Evolutionary conservation across 345 rosid genomes (phyloP).

Genomic region (Limnanthes douglasii): DNA sequence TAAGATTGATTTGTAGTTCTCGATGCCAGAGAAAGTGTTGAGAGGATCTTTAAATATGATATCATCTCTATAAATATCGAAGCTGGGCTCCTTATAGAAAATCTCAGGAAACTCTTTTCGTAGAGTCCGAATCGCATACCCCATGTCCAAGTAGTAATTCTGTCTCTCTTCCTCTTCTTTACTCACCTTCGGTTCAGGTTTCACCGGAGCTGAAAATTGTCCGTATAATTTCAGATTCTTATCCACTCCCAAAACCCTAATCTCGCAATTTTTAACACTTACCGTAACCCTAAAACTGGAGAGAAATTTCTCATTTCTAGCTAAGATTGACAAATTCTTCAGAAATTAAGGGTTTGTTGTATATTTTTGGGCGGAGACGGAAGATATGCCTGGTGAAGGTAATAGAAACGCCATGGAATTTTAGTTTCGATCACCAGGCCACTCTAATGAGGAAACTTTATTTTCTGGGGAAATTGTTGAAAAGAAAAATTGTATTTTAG

Average conservation of each 20-base stretch:
- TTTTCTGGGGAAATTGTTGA: too few relatives aligned
- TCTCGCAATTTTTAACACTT: too few relatives aligned
- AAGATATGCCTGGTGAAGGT: slow-evolving; percentile 33
- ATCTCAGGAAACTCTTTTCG: slow-evolving; percentile 64
- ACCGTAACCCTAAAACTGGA: slow-evolving; percentile 6
- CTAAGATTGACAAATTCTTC: slow-evolving; percentile 15
- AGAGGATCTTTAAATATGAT: slow-evolving; percentile 69
- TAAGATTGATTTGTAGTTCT: slow-evolving; percentile 61
- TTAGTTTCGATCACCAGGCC: too few relatives aligned
- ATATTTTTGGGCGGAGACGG: slow-evolving; percentile 14
- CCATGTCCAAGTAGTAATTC: slow-evolving; percentile 61
- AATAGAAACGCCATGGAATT: slow-evolving; percentile 46
- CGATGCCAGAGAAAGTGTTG: slow-evolving; percentile 57
- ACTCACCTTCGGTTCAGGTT: slow-evolving; percentile 21
- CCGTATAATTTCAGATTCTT: slow-evolving; percentile 24
- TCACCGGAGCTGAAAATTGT: slow-evolving; percentile 45
- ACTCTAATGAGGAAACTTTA: too few relatives aligned
- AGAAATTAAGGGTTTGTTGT: slow-evolving; percentile 8
- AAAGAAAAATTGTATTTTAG: too few relatives aligned
- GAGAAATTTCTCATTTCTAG: slow-evolving; percentile 11
- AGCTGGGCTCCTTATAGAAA: slow-evolving; percentile 46
- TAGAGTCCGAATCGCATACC: slow-evolving; percentile 61
- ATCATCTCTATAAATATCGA: slow-evolving; percentile 86
- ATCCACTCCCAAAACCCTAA: too few relatives aligned
- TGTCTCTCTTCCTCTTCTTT: slow-evolving; percentile 59